Percentiles rank a stretch among this genome's conserved stretches.
Evolutionary conservation across 257 asterid species (phyloP).

Genomic region (Jacaranda mimosifolia): DNA sequence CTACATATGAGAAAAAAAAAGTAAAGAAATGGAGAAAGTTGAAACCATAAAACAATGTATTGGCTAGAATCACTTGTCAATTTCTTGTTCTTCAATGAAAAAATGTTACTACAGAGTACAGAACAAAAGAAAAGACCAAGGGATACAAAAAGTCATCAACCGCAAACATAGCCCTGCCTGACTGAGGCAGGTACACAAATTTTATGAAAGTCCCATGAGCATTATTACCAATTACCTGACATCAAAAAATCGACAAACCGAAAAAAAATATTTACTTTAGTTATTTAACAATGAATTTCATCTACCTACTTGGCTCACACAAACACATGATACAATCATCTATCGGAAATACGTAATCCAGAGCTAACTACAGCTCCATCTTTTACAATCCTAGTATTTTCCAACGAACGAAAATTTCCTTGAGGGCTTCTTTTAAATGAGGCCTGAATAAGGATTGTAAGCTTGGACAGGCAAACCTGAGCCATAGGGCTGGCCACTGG

Average conservation of each 20-base stretch:
- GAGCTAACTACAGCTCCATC: background rate
- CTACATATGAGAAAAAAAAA: background rate
- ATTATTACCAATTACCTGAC: slow-evolving; percentile 24
- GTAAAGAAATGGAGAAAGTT: background rate
- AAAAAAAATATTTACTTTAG: slow-evolving; percentile 41
- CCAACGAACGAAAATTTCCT: slow-evolving; percentile 8
- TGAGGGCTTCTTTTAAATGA: slow-evolving; percentile 38
- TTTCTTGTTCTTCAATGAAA: background rate
- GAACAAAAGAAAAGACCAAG: background rate
- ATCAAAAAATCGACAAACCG: slow-evolving; percentile 13
- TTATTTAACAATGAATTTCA: slow-evolving; percentile 50
- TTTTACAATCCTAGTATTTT: slow-evolving; percentile 15
- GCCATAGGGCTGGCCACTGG: slow-evolving; percentile 47
- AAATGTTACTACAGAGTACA: background rate
- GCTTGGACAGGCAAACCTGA: slow-evolving; percentile 61
- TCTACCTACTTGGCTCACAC: slow-evolving; percentile 41
- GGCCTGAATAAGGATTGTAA: slow-evolving; percentile 63
- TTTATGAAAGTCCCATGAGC: slow-evolving; percentile 29
- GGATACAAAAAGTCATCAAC: slow-evolving; percentile 15
- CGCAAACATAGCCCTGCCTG: slow-evolving; percentile 13
- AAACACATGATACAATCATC: slow-evolving; percentile 43
- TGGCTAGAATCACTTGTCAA: slow-evolving; percentile 6
- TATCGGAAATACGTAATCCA: slow-evolving; percentile 19
- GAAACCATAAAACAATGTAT: background rate
- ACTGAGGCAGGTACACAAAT: slow-evolving; percentile 31